A percentile compares a stretch with the other conserved stretches of the same genome.
phyloP scores from a whole-genome alignment of 176 grass and related monocot genomes.

The Aegilops bicornis region DNA sequence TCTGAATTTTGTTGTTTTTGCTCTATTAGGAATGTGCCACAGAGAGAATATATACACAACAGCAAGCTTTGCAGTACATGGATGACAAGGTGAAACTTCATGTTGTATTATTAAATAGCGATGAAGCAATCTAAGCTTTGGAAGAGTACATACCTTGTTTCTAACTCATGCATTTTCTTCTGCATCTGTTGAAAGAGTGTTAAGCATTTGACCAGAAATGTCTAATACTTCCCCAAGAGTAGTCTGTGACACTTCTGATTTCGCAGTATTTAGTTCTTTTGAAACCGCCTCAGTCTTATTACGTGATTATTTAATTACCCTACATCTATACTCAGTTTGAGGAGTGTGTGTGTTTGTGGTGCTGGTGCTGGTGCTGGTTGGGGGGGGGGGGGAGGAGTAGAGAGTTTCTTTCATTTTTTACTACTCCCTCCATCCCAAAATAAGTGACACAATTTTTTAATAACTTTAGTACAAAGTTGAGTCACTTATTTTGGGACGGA shows the following conservation, averaged over 20 bases:
- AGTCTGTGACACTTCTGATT: neutral
- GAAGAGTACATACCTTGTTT: conserved; percentile 15
- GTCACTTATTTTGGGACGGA: too few species aligned
- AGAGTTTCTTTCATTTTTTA: neutral
- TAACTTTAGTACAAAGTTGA: too few species aligned
- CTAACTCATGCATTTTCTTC: neutral
- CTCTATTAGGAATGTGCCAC: conserved; percentile 80
- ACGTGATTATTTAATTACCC: neutral
- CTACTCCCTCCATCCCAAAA: too few species aligned
- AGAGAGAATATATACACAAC: conserved; percentile 92
- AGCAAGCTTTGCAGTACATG: conserved; percentile 81
- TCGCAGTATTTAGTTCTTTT: neutral
- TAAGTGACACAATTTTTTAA: too few species aligned
- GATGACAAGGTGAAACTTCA: conserved; percentile 63
- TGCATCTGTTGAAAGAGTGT: neutral
- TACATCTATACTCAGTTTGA: neutral
- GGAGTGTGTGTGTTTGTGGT: too few species aligned
- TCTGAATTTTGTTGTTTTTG: conserved; percentile 12
- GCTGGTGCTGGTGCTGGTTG: too few species aligned
- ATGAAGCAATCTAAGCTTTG: conserved; percentile 16
- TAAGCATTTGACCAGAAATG: neutral
- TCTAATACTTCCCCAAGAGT: neutral
- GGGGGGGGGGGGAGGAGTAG: too few species aligned
- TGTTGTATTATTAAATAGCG: neutral
- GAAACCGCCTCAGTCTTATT: neutral